phyloP scores from a whole-genome alignment of 208 protist species.

The Angomonas deanei region DNA sequence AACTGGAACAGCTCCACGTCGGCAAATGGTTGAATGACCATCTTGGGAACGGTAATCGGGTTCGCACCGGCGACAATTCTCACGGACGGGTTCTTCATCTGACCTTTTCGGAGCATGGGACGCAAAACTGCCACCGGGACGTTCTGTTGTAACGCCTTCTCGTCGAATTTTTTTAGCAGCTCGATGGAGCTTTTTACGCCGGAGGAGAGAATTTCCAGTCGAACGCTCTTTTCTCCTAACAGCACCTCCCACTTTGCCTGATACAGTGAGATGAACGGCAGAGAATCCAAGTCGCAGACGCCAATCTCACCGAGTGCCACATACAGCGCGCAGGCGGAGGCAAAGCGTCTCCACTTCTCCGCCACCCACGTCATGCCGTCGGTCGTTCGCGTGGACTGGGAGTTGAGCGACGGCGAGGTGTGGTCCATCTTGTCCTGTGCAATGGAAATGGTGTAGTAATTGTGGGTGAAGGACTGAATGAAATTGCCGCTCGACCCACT shows the following conservation, averaged over 20 bases:
- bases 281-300: conserved; percentile 29
- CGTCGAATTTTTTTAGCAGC: not conserved
- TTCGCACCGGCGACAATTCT: not conserved
- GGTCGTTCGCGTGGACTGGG: not conserved
- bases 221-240: conserved; percentile 8
- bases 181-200: not conserved
- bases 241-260: conserved; percentile 1
- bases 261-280: conserved; percentile 23
- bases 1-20: conserved; percentile 86
- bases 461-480: not conserved
- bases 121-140: conserved; percentile 22
- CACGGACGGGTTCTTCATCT: not conserved
- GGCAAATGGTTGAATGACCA: conserved; percentile 34
- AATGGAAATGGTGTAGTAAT: not conserved
- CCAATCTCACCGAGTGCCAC: conserved; percentile 39
- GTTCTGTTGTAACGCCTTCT: not conserved
- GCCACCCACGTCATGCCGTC: conserved; percentile 7
- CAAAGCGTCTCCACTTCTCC: conserved; percentile 49
- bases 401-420: not conserved
- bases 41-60: not conserved
- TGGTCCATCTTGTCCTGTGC: not conserved
- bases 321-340: conserved; percentile 44
- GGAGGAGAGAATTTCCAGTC: conserved; percentile 26
- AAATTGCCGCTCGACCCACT: not conserved
- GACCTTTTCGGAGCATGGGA: conserved; percentile 24